These are phyloP conservation scores for Puccinia triticina DNA, from an alignment of 1,284 basidiomycete species.

Conservation along the genomic window DNA sequence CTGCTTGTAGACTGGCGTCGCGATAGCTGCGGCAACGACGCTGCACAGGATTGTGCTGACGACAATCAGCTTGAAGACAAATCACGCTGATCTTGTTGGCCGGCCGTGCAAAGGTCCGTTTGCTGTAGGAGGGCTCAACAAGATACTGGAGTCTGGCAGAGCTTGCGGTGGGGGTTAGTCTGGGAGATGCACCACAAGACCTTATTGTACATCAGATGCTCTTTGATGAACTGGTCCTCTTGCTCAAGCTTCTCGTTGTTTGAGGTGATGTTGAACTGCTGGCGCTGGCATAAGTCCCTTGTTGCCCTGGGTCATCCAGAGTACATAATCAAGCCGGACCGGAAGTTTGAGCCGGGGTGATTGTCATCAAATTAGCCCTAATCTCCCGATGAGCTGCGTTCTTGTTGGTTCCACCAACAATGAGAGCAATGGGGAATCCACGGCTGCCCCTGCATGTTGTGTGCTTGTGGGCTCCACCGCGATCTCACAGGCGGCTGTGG, in stretches of 20 bases:
- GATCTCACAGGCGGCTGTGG: too few relatives aligned
- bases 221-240: constrained; percentile 82
- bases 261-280: constrained; percentile 63
- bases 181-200: constrained; percentile 87
- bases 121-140: constrained; percentile 77
- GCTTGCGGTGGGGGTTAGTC: too few relatives aligned
- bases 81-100: constrained; percentile 65
- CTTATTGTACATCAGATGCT: constrained; percentile 87
- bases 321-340: too few relatives aligned
- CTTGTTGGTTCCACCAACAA: too few relatives aligned
- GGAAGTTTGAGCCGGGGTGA: too few relatives aligned
- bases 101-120: constrained; percentile 35
- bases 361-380: too few relatives aligned
- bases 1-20: constrained; percentile 82
- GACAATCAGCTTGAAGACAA: constrained; percentile 74
- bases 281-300: too few relatives aligned
- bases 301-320: constrained; percentile 43
- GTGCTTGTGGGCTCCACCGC: too few relatives aligned
- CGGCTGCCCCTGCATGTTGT: too few relatives aligned
- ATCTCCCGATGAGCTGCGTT: too few relatives aligned
- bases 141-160: too few relatives aligned
- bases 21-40: constrained; percentile 79
- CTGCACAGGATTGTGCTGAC: constrained; percentile 79
- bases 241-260: constrained; percentile 75
- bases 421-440: too few relatives aligned